phyloP scores from a whole-genome alignment of 2,329 filamentous ascomycete genomes.

The Aaosphaeria pasadenensis region DNA sequence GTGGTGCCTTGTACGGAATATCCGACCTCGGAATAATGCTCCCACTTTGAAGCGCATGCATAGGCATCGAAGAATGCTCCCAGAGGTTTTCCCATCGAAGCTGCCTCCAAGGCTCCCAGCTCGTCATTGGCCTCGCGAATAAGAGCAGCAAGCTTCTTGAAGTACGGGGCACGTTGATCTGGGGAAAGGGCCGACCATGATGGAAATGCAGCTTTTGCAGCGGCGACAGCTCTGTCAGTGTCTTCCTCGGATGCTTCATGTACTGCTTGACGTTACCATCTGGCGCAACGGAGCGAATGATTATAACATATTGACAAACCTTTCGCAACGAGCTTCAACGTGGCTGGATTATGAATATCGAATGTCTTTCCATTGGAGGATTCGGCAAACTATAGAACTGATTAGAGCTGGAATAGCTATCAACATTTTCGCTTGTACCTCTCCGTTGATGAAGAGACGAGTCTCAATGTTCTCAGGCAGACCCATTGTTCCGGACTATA shows the following conservation, averaged over 20 bases:
- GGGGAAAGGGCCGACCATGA: constrained; percentile 62
- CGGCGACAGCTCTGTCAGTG: constrained; percentile 68
- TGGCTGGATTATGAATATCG: constrained; percentile 75
- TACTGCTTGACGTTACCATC: constrained; percentile 30
- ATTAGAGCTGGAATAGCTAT: constrained; percentile 1
- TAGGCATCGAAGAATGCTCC: constrained; percentile 76
- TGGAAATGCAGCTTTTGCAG: constrained; percentile 65
- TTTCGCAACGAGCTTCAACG: constrained; percentile 76
- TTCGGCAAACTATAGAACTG: constrained; percentile 23
- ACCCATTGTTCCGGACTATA: constrained; percentile 14
- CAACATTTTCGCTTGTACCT: constrained; percentile 12
- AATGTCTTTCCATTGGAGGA: constrained; percentile 42
- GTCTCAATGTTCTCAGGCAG: constrained; percentile 29
- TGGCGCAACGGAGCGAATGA: neutral
- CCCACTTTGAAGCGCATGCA: constrained; percentile 73
- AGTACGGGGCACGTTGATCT: constrained; percentile 22
- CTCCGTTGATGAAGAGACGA: constrained; percentile 34
- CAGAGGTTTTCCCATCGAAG: constrained; percentile 83
- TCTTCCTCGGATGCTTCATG: constrained; percentile 39
- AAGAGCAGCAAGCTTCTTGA: constrained; percentile 65
- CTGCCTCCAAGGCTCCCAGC: constrained; percentile 75
- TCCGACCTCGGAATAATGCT: constrained; percentile 70
- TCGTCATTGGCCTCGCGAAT: constrained; percentile 80
- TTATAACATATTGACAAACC: constrained; percentile 48
- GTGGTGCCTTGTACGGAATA: constrained; percentile 80